phyloP scores from a whole-genome alignment of 441 rosid genomes.

The Francoa sonchifolia region DNA sequence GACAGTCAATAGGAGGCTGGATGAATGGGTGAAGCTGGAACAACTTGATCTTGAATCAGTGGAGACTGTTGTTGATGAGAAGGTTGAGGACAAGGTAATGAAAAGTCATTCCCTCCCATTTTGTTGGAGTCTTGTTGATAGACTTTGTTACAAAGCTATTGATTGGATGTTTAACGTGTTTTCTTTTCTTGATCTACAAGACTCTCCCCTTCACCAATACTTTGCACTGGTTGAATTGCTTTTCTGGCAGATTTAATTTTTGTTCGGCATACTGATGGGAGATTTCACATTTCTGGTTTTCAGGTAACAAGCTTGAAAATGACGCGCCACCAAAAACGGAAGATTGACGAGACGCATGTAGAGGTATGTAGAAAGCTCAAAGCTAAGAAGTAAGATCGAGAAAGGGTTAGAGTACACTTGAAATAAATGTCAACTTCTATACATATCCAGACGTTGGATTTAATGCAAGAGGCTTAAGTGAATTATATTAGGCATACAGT shows the following conservation, averaged over 20 bases:
- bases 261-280: slow-evolving; percentile 6
- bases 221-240: no score
- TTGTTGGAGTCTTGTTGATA: background rate
- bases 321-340: slow-evolving; percentile 97
- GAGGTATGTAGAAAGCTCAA: no score
- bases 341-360: slow-evolving; percentile 97
- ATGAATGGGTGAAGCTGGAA: slow-evolving; percentile 97
- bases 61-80: slow-evolving; percentile 89
- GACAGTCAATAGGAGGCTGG: slow-evolving; percentile 92
- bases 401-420: no score
- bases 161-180: no score
- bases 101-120: background rate
- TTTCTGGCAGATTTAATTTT: no score
- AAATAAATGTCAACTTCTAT: no score
- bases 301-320: slow-evolving; percentile 96
- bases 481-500: background rate
- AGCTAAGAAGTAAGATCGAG: no score
- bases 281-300: slow-evolving; percentile 6
- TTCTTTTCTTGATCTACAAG: background rate
- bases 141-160: no score
- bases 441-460: background rate
- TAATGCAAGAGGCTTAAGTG: background rate
- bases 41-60: slow-evolving; percentile 91
- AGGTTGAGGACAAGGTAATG: slow-evolving; percentile 92
- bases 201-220: no score